phyloP scores from a whole-genome alignment of 495 filamentous ascomycete species.

The Trichodelitschia bisporula region DNA sequence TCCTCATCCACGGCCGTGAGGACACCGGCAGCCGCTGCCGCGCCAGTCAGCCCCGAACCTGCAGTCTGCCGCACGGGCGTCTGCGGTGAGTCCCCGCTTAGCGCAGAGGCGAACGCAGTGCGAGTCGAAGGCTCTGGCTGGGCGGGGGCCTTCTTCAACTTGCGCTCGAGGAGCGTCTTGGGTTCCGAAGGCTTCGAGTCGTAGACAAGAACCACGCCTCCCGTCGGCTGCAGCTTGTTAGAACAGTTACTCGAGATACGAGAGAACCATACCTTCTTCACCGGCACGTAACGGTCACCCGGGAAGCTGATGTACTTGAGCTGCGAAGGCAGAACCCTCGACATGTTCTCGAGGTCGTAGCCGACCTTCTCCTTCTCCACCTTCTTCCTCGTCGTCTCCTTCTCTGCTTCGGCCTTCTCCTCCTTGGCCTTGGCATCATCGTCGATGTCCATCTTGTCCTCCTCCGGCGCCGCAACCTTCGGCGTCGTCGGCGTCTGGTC shows the following conservation, averaged over 20 bases:
- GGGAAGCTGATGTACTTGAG: constrained; percentile 84
- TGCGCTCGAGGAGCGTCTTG: constrained; percentile 61
- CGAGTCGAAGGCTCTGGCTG: constrained; percentile 17
- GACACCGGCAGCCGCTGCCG: constrained; percentile 53
- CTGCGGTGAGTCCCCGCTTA: constrained; percentile 5
- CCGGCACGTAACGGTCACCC: constrained; percentile 67
- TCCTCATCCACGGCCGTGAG: constrained; percentile 73
- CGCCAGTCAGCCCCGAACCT: constrained; percentile 7
- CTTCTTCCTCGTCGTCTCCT: constrained; percentile 45
- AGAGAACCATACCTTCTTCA: constrained; percentile 49
- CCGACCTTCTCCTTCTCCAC: constrained; percentile 89
- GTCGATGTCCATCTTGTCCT: constrained; percentile 27
- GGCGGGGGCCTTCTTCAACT: constrained; percentile 47
- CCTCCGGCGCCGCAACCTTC: constrained; percentile 29
- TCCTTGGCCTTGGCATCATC: constrained; percentile 36
- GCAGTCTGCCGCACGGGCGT: constrained; percentile 1
- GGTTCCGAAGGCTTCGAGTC: constrained; percentile 61
- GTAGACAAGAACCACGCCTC: constrained; percentile 73
- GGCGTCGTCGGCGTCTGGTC: constrained; percentile 43
- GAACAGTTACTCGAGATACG: constrained; percentile 8
- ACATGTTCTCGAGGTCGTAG: constrained; percentile 93
- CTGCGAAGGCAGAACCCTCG: constrained; percentile 74
- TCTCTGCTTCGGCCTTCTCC: constrained; percentile 20
- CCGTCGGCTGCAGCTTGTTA: constrained; percentile 52
- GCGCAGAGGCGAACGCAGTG: constrained; percentile 7